Percentiles rank a stretch among this genome's conserved stretches.
Conservation (phyloP, 495 filamentous ascomycete genomes). For the Penicillium canariense region DNA sequence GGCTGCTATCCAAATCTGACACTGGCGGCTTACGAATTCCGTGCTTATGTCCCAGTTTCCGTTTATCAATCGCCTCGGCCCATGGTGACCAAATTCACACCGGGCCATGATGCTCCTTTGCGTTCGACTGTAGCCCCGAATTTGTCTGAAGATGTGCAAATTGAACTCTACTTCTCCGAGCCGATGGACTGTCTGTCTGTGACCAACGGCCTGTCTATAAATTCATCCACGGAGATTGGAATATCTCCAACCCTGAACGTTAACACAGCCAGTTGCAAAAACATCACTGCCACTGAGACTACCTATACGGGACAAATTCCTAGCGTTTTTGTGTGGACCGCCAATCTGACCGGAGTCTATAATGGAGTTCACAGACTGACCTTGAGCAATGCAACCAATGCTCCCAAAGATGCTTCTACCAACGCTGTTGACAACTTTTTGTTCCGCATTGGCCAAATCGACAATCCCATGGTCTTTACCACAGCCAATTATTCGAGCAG, state of each 20-base stretch:
- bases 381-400: slow-evolving; percentile 52
- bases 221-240: slow-evolving; percentile 52
- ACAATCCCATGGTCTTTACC: slow-evolving; percentile 59
- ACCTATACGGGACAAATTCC: slow-evolving; percentile 49
- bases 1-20: slow-evolving; percentile 56
- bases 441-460: slow-evolving; percentile 53
- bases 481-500: slow-evolving; percentile 57
- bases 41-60: slow-evolving; percentile 57
- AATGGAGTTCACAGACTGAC: slow-evolving; percentile 64
- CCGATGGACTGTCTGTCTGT: slow-evolving; percentile 61
- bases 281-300: slow-evolving; percentile 22
- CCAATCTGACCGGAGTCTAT: slow-evolving; percentile 54
- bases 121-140: slow-evolving; percentile 46
- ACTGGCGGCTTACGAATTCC: slow-evolving; percentile 58
- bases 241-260: slow-evolving; percentile 39
- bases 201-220: slow-evolving; percentile 45
- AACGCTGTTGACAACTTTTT: slow-evolving; percentile 54
- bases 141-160: slow-evolving; percentile 42
- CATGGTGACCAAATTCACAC: slow-evolving; percentile 61
- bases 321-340: slow-evolving; percentile 51
- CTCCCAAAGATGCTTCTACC: slow-evolving; percentile 32
- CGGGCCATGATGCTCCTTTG: slow-evolving; percentile 61
- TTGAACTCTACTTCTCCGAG: slow-evolving; percentile 59
- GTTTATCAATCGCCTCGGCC: slow-evolving; percentile 50
- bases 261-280: slow-evolving; percentile 42